Evolutionary conservation across 345 rosid species (phyloP).

Genomic region (Clarkia xantiana): DNA sequence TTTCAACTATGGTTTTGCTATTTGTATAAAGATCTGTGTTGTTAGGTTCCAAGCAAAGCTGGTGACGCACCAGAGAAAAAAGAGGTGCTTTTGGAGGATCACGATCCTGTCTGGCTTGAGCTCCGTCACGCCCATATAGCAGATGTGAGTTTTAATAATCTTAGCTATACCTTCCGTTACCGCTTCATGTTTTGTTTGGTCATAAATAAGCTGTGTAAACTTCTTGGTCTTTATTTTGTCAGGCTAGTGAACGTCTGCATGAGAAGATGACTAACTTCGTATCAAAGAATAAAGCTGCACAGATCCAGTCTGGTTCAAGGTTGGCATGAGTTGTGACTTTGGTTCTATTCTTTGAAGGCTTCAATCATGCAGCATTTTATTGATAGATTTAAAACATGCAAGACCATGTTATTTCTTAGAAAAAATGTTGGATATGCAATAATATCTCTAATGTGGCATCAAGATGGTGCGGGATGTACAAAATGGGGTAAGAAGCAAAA

Average conservation of each 20-base stretch:
- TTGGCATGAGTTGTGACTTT: conserved; percentile 18
- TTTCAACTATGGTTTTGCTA: conserved; percentile 11
- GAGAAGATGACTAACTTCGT: conserved; percentile 91
- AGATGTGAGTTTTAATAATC: conserved; percentile 45
- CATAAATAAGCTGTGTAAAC: not conserved
- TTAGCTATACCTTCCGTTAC: not conserved
- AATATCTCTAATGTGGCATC: too few relatives aligned
- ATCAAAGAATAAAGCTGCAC: conserved; percentile 96
- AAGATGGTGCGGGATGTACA: too few relatives aligned
- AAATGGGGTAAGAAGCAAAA: too few relatives aligned
- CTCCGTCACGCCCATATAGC: conserved; percentile 97
- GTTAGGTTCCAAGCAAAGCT: conserved; percentile 64
- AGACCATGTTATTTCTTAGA: too few relatives aligned
- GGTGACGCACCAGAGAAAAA: conserved; percentile 82
- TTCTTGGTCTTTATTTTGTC: conserved; percentile 19
- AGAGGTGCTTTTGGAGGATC: conserved; percentile 96
- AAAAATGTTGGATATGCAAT: too few relatives aligned
- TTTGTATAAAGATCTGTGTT: conserved; percentile 18
- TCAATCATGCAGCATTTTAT: too few relatives aligned
- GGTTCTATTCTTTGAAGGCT: too few relatives aligned
- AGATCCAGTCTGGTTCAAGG: conserved; percentile 91
- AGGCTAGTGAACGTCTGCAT: conserved; percentile 92
- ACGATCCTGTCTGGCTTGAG: conserved; percentile 97
- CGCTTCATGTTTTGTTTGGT: not conserved
- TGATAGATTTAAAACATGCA: too few relatives aligned